A percentile compares a stretch with the other conserved stretches of the same genome.
Conservation (phyloP, 805 yeast species). For the Phaffomyces opuntiae region DNA sequence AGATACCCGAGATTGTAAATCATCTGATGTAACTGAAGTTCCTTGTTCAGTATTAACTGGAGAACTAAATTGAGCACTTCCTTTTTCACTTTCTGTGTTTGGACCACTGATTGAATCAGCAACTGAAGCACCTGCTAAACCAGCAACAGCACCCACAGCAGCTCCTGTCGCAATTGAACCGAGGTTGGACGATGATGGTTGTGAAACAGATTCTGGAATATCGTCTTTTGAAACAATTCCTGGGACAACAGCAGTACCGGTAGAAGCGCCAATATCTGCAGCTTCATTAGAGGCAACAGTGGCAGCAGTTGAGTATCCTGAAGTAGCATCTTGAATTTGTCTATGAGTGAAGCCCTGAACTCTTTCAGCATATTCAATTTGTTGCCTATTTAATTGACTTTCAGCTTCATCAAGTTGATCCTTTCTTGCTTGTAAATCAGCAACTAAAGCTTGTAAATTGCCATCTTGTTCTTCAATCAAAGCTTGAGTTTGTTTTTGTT, state of each 20-base stretch:
- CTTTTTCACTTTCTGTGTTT: no score
- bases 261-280: no score
- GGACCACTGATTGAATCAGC: constrained; percentile 11
- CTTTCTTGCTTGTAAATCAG: constrained; percentile 30
- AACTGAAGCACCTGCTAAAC: neutral
- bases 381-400: constrained; percentile 32
- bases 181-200: neutral
- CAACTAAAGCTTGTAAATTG: constrained; percentile 28
- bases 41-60: constrained; percentile 26
- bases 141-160: constrained; percentile 8
- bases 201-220: no score
- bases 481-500: constrained; percentile 30
- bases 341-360: constrained; percentile 32
- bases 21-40: constrained; percentile 22
- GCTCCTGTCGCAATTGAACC: constrained; percentile 14
- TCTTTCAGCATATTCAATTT: constrained; percentile 30
- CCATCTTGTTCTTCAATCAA: constrained; percentile 31
- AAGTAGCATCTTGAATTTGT: constrained; percentile 29
- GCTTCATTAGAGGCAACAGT: constrained; percentile 9
- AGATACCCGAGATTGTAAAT: constrained; percentile 15
- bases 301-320: constrained; percentile 6
- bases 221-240: constrained; percentile 13
- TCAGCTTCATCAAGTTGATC: constrained; percentile 32
- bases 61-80: constrained; percentile 3
- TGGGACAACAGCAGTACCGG: constrained; percentile 16